Base-by-base conservation (phyloP, 164 flowering plant species). In the Liquidambar formosana region DNA sequence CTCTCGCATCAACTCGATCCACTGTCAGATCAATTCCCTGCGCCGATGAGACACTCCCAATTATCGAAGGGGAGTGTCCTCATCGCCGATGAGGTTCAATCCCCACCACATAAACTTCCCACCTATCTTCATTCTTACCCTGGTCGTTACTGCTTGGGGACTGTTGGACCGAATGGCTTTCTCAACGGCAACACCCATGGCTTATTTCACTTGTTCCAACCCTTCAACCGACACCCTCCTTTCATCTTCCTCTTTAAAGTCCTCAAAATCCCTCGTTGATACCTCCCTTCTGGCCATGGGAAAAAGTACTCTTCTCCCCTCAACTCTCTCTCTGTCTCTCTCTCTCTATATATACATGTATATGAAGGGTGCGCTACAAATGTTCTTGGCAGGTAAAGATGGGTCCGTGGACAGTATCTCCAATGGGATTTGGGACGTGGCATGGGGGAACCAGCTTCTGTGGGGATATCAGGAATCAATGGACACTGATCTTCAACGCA, bases 371-470 rank as follows among this genome's bases (percentile, higher is more conserved):
- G n/a, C n/a, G n/a, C n/a, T n/a, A n/a, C n/a, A n/a, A n/a, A 53
- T 52, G 54, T 23, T 21, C 12, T 73, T 75, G 48, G 59, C 84
- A 92, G 96, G 88, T 89, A 44, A 90, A 88, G 71, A 77, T 94
- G 73, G 98, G 97, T 1, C 92, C 97, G 4, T 16, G 86, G 71
- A 86, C 77, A 38, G 98, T 89, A 23, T 94, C 98, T 61, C 98
- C 98, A 0, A 92, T 92, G 95, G 98, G 97, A 21, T 91, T 94
- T 58, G 98, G 97, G 56, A 94, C 98, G 0, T 94, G 98, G 97
- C 97, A 41, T 94, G 98, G 97, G 98, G 98, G 22, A 94, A 94
- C 78, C 96, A 92, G 77, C 81, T 94, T n/a, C 77, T 94, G 14
- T 92, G 98, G 98, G 98, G 97, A 2, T 94, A 94, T 63, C 79